Percentiles rank a stretch among this genome's conserved stretches.
Evolutionary conservation across 345 rosid species (phyloP).

Genomic region (Gossypium ekmanianum): DNA sequence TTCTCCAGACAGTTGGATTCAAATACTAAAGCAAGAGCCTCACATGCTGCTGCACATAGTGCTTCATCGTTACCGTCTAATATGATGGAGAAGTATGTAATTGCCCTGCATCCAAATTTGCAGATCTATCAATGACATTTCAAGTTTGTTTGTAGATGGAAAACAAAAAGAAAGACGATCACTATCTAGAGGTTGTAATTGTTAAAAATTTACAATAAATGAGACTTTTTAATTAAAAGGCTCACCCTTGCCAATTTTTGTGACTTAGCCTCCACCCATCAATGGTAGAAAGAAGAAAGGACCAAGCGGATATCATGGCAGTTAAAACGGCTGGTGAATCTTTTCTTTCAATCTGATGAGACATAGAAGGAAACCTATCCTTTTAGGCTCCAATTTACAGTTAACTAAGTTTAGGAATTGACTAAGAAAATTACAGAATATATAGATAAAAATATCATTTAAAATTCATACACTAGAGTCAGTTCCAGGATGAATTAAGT

Average conservation of each 20-base stretch:
- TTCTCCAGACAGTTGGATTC: slow-evolving; percentile 10
- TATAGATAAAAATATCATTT: background rate
- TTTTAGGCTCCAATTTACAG: background rate
- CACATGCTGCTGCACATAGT: background rate
- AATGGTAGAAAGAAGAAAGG: slow-evolving; percentile 6
- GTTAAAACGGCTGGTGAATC: background rate
- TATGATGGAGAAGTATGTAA: slow-evolving; percentile 1
- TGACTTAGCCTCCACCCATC: slow-evolving; percentile 7
- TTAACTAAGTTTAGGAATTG: background rate
- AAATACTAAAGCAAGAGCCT: slow-evolving; percentile 12
- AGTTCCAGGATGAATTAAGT: slow-evolving; percentile 10
- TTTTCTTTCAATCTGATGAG: slow-evolving; percentile 5
- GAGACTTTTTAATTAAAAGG: too few relatives aligned
- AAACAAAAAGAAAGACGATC: too few relatives aligned
- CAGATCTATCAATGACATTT: too few relatives aligned
- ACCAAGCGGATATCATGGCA: slow-evolving; percentile 7
- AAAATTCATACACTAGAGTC: background rate
- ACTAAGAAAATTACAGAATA: background rate
- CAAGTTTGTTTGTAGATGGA: too few relatives aligned
- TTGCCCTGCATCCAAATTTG: background rate
- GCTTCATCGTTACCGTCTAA: background rate
- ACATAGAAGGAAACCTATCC: background rate
- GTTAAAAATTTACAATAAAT: too few relatives aligned
- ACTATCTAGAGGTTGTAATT: background rate
- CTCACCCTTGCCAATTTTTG: slow-evolving; percentile 9